Conservation (phyloP, 306 rosid species). For the Pueraria montana region DNA sequence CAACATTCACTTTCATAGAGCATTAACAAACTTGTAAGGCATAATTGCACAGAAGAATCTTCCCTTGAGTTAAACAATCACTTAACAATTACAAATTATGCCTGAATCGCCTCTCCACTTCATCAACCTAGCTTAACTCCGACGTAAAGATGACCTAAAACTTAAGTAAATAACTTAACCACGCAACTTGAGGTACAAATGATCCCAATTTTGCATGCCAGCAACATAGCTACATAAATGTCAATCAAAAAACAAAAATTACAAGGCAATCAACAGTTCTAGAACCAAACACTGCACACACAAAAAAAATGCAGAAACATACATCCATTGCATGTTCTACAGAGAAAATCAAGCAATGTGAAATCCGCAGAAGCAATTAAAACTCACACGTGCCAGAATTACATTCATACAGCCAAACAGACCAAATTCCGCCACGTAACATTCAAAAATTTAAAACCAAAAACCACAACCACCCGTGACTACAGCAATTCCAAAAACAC, state of each 20-base stretch:
- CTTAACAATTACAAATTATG: not conserved
- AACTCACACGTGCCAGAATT: not conserved
- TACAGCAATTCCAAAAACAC: not conserved
- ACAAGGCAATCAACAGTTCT: not conserved
- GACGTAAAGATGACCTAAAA: not conserved
- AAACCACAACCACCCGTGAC: not conserved
- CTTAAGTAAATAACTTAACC: not conserved
- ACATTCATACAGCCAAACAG: slow-evolving; percentile 26
- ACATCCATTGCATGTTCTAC: not conserved
- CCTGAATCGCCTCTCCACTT: not conserved
- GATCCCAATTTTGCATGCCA: not conserved
- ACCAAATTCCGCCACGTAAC: not conserved
- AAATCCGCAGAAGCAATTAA: slow-evolving; percentile 24
- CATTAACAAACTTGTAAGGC: not conserved
- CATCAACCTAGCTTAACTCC: slow-evolving; percentile 14
- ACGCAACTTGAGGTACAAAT: not conserved
- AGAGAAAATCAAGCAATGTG: slow-evolving; percentile 17
- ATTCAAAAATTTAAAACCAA: not conserved
- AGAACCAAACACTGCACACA: not conserved
- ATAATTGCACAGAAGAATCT: not conserved
- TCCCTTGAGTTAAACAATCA: not conserved
- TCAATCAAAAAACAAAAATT: not conserved
- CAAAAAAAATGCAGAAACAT: slow-evolving; percentile 21
- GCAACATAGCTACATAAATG: not conserved
- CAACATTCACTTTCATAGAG: slow-evolving; percentile 2